Percentiles rank a stretch among this genome's conserved stretches.
phyloP scores from a whole-genome alignment of 192 early-diverging fungal species.

The Backusella mclennaniae region DNA sequence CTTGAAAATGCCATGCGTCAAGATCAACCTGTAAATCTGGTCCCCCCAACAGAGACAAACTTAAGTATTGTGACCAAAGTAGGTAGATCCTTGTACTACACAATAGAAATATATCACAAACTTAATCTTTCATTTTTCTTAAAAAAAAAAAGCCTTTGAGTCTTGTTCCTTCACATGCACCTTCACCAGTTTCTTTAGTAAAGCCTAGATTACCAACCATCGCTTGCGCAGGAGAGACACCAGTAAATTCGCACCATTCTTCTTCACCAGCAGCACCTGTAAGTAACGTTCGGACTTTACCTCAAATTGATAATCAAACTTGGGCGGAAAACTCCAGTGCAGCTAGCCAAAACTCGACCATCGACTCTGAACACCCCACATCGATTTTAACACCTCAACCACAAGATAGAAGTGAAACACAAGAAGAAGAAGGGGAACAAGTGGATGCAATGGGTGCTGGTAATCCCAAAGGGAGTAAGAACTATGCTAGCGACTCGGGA shows the following conservation, averaged over 20 bases:
- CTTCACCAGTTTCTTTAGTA: background rate
- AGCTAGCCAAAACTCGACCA: background rate
- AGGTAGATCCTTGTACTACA: background rate
- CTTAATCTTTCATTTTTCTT: background rate
- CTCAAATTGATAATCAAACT: background rate
- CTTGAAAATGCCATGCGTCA: constrained; percentile 4
- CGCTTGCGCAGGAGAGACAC: background rate
- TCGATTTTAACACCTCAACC: background rate
- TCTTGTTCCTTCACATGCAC: background rate
- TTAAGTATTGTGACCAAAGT: background rate
- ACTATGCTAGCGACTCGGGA: background rate
- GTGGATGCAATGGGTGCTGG: constrained; percentile 17
- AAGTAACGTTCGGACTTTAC: background rate
- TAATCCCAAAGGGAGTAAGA: constrained; percentile 1
- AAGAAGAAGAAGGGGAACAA: background rate
- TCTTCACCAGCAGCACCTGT: background rate
- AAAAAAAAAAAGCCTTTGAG: background rate
- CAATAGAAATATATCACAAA: background rate
- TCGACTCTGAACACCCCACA: background rate
- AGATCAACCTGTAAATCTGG: constrained; percentile 4
- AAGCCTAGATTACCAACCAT: background rate
- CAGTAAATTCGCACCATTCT: background rate
- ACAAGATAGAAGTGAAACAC: background rate
- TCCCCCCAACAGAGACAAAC: constrained; percentile 1
- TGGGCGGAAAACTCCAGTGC: background rate